A percentile compares a stretch with the other conserved stretches of the same genome.
Conservation (phyloP, 208 protist species). For the Trypanosoma brucei region DNA sequence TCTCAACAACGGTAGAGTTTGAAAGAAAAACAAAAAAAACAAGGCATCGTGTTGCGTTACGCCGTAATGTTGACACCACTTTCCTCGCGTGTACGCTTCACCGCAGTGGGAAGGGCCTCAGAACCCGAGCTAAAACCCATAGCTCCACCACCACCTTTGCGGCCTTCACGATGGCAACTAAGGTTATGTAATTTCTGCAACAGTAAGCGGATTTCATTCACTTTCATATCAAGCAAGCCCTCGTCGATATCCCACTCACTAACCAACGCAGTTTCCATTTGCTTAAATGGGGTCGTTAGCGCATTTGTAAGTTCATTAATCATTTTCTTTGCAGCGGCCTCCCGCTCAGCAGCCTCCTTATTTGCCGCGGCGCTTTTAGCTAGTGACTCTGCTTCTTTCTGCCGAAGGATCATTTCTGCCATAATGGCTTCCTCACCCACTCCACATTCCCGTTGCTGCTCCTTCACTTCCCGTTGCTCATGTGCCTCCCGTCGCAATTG, state of each 20-base stretch:
- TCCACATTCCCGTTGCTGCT: constrained; percentile 27
- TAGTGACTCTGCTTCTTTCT: constrained; percentile 34
- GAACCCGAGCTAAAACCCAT: neutral
- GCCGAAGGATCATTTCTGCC: constrained; percentile 47
- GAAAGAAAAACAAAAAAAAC: too few species aligned
- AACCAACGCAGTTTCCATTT: constrained; percentile 64
- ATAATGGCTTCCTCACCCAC: constrained; percentile 47
- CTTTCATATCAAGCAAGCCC: constrained; percentile 63
- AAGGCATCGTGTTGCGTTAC: too few species aligned
- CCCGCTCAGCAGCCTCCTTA: constrained; percentile 32
- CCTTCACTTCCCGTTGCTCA: constrained; percentile 12
- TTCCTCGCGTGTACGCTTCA: too few species aligned
- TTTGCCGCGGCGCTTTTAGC: constrained; percentile 27
- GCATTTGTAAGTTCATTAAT: constrained; percentile 53
- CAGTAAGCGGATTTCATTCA: constrained; percentile 42
- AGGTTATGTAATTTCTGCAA: constrained; percentile 33
- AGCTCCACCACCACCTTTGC: neutral
- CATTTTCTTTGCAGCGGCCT: constrained; percentile 39
- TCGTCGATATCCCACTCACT: constrained; percentile 73
- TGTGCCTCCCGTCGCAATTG: constrained; percentile 2
- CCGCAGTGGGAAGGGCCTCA: too few species aligned
- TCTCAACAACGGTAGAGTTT: too few species aligned
- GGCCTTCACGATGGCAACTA: neutral
- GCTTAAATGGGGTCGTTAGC: constrained; percentile 53
- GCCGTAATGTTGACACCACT: too few species aligned